These are phyloP conservation scores for Collybiopsis confluens DNA, from an alignment of 768 basidiomycete species.

Conservation along the genomic window DNA sequence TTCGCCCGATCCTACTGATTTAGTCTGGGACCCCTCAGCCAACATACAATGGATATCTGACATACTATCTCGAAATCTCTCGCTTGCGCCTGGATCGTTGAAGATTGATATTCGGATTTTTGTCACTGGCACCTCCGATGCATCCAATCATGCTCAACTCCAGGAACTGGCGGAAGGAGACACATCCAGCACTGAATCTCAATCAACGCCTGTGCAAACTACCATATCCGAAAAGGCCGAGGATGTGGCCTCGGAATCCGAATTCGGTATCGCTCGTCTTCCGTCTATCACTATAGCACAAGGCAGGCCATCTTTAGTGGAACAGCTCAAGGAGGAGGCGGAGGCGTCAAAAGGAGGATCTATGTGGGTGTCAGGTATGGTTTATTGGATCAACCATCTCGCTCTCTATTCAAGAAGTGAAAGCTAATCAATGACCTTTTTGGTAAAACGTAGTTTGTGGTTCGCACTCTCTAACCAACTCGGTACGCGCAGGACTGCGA, in stretches of 20 bases:
- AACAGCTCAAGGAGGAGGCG: slow-evolving; percentile 17
- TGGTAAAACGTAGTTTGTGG: slow-evolving; percentile 26
- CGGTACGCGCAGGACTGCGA: slow-evolving; percentile 16
- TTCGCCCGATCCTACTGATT: background rate
- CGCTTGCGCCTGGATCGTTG: slow-evolving; percentile 22
- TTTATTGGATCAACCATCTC: background rate
- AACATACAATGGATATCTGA: slow-evolving; percentile 27
- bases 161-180: background rate
- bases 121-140: slow-evolving; percentile 8
- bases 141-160: background rate
- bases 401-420: background rate
- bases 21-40: no score
- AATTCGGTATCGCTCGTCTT: background rate
- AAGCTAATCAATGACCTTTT: background rate
- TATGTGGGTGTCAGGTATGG: slow-evolving; percentile 22
- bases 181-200: background rate
- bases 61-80: slow-evolving; percentile 16
- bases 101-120: slow-evolving; percentile 29
- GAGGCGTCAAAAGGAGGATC: slow-evolving; percentile 14
- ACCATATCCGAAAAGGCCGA: background rate
- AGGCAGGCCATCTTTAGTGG: slow-evolving; percentile 19
- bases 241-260: background rate
- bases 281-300: background rate
- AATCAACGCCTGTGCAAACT: background rate
- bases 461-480: slow-evolving; percentile 15